Base-by-base conservation (phyloP, 257 asterid genomes). In the Lycium ferocissimum region DNA sequence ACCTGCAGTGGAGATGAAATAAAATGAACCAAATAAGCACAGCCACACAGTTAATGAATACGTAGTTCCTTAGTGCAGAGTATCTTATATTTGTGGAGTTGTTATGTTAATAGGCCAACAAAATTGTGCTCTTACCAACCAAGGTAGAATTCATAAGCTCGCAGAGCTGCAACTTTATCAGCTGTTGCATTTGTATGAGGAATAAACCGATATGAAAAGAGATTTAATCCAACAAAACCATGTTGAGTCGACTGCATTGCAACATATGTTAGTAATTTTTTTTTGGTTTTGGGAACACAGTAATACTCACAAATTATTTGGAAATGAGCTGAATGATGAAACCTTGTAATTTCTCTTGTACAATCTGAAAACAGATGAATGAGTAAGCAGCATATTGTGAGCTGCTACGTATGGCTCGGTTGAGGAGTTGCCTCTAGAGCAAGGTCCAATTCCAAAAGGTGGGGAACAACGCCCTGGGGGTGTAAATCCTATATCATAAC, bases 321-420 rank as follows among this genome's bases (percentile, higher is more conserved):
- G 17, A 10, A 63, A 66, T 66, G 18, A 26, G 11, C 45, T 66
- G n/a, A 66, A 66, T 33, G n/a, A 26, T 66, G 47, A 66, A 2
- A 66, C 73, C 47, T 66, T 66, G 47, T 66, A 66, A 83, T 90
- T 89, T 45, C 61, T 84, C 79, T 75, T 85, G 83, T 92, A 91
- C 5, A 91, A 83, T 35, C 73, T 86, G 7, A 57, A 84, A 72
- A 35, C 85, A 49, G 93, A 87, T 17, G 93, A 83, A 82, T 92
- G 95, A 26, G 93, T 90, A n/a, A 92, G 86, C 84, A 92, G 78
- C 86, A 92, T 82, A 81, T 88, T 84, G 71, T 92, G 93, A 79
- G 80, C 90, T 58, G 70, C 95, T 40, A 85, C 81, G 63, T 88
- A 92, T 20, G 95, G 91, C 58, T 92, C 92, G 18, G 83, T 80